These are phyloP conservation scores for Dothistroma septosporum DNA, from an alignment of 2,329 filamentous ascomycete species.

Conservation along the genomic window DNA sequence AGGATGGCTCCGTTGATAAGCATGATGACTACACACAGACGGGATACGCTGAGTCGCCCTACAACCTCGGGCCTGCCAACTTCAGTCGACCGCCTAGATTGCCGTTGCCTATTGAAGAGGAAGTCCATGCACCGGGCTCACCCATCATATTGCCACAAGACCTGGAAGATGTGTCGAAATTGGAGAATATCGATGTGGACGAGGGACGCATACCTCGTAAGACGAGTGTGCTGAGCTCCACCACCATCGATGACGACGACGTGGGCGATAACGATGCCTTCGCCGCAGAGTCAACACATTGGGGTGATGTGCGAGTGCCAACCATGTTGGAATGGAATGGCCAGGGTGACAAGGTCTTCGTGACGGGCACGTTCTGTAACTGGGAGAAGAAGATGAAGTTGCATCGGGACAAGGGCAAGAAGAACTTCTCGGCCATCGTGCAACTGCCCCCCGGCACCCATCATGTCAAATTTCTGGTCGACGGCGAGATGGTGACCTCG, in stretches of 20 bases:
- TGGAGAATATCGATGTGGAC: constrained; percentile 43
- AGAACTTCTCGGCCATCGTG: constrained; percentile 68
- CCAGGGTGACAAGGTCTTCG: constrained; percentile 79
- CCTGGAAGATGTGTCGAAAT: constrained; percentile 43
- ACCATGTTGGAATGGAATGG: constrained; percentile 81
- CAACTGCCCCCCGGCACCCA: constrained; percentile 89
- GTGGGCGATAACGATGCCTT: constrained; percentile 64
- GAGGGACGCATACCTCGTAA: constrained; percentile 52
- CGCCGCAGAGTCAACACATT: constrained; percentile 53
- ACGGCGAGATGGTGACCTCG: constrained; percentile 87
- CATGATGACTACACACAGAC: constrained; percentile 22
- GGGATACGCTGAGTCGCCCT: constrained; percentile 30
- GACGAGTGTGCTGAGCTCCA: constrained; percentile 52
- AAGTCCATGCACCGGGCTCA: constrained; percentile 81
- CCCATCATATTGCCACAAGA: constrained; percentile 76
- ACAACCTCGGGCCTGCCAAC: constrained; percentile 40
- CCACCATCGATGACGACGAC: constrained; percentile 68
- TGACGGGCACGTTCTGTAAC: constrained; percentile 94
- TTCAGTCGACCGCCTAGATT: constrained; percentile 74
- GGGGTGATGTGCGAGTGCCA: constrained; percentile 73
- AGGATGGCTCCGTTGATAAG: constrained; percentile 20
- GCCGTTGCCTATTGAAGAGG: constrained; percentile 89
- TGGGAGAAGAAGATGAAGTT: constrained; percentile 94
- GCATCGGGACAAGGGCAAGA: constrained; percentile 57
- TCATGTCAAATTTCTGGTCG: constrained; percentile 93